Evolutionary conservation across 2,329 filamentous ascomycete species (phyloP).

Genomic region (Aspergillus pseudoterreus): DNA sequence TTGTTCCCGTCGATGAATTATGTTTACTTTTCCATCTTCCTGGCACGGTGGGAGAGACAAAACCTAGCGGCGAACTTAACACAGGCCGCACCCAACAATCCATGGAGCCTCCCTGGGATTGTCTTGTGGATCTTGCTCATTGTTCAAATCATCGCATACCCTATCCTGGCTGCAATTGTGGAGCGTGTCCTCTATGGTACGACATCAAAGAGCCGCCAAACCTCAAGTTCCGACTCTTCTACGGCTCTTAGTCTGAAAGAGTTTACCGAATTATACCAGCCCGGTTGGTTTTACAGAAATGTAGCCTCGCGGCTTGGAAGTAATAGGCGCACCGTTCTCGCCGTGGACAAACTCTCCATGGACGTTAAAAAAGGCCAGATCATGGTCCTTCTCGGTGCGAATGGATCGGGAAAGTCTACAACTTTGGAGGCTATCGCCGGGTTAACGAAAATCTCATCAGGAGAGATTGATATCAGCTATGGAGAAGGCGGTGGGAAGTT

Average conservation of each 20-base stretch:
- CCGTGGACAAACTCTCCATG: slow-evolving; percentile 71
- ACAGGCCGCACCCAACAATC: slow-evolving; percentile 58
- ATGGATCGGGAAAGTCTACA: slow-evolving; percentile 86
- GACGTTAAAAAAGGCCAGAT: slow-evolving; percentile 75
- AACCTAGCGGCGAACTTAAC: slow-evolving; percentile 59
- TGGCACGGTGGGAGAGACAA: slow-evolving; percentile 71
- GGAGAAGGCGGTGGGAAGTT: slow-evolving; percentile 73
- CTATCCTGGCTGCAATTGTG: slow-evolving; percentile 68
- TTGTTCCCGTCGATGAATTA: slow-evolving; percentile 87
- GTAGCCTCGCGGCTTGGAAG: slow-evolving; percentile 47
- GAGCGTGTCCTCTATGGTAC: slow-evolving; percentile 76
- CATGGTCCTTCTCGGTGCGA: slow-evolving; percentile 79
- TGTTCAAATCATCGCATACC: slow-evolving; percentile 74
- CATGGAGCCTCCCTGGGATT: slow-evolving; percentile 69
- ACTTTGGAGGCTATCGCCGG: slow-evolving; percentile 86
- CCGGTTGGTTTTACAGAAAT: slow-evolving; percentile 56
- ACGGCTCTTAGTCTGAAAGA: slow-evolving; percentile 65
- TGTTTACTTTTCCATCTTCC: slow-evolving; percentile 71
- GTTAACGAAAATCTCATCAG: slow-evolving; percentile 70
- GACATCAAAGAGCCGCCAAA: slow-evolving; percentile 57
- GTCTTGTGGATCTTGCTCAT: slow-evolving; percentile 73
- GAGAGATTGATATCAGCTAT: slow-evolving; percentile 74
- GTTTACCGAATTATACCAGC: slow-evolving; percentile 76
- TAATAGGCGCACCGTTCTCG: slow-evolving; percentile 65
- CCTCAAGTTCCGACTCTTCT: slow-evolving; percentile 23